These are phyloP conservation scores for Peterozyma xylosa DNA, from an alignment of 805 yeast genomes.

Conservation along the genomic window DNA sequence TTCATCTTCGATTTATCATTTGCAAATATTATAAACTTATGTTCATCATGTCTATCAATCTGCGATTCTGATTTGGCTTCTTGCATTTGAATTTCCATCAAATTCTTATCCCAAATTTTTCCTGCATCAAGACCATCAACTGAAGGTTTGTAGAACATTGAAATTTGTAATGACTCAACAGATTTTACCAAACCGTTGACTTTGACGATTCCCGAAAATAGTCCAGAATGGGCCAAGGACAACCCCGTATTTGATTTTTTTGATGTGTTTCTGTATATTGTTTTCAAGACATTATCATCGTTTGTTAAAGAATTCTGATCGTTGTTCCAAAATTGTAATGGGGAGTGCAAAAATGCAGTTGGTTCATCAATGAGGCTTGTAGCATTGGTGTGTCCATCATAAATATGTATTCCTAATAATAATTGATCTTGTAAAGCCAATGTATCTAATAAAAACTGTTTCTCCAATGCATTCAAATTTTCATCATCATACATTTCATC, in stretches of 20 bases:
- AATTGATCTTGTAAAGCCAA: conserved; percentile 25
- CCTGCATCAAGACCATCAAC: conserved; percentile 14
- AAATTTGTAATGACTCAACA: conserved; percentile 30
- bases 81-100: conserved; percentile 13
- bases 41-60: conserved; percentile 1
- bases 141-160: conserved; percentile 20
- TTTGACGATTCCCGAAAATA: conserved; percentile 30
- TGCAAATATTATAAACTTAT: conserved; percentile 1
- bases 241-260: conserved; percentile 15
- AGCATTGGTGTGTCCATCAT: neutral
- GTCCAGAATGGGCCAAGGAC: conserved; percentile 18
- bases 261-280: conserved; percentile 25
- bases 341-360: conserved; percentile 25
- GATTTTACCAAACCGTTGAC: conserved; percentile 35
- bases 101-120: conserved; percentile 22
- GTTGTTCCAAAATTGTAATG: conserved; percentile 36
- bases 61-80: conserved; percentile 6
- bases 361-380: neutral
- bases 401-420: conserved; percentile 14
- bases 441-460: conserved; percentile 25
- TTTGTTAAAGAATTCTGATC: conserved; percentile 15
- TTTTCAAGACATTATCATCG: conserved; percentile 29
- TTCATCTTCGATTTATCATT: conserved; percentile 2
- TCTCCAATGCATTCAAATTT: conserved; percentile 22
- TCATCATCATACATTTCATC: conserved; percentile 3